These are phyloP conservation scores for Mollisiaceae sp. DNA, from an alignment of 2,329 filamentous ascomycete genomes.

Conservation along the genomic window DNA sequence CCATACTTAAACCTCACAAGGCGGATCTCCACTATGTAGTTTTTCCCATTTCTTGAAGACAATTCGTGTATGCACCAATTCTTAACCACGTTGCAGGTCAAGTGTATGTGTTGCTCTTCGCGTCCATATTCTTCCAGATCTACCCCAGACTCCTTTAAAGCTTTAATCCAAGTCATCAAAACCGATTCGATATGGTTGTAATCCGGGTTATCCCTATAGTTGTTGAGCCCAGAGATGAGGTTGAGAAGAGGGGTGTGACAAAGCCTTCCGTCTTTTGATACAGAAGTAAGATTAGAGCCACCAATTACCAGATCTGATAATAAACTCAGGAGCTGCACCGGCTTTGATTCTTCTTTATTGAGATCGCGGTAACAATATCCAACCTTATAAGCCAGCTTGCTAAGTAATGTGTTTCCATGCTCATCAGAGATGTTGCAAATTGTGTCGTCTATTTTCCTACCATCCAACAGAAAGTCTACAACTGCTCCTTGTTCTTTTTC, in stretches of 20 bases:
- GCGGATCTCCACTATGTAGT: neutral
- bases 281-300: neutral
- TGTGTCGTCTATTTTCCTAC: neutral
- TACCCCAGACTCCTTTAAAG: neutral
- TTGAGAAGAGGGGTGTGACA: neutral
- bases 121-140: neutral
- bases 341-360: neutral
- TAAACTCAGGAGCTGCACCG: neutral
- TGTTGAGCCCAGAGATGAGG: neutral
- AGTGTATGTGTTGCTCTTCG: neutral
- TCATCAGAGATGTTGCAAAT: neutral
- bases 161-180: neutral
- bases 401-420: neutral
- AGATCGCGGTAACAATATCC: neutral
- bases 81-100: neutral
- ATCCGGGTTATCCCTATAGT: no score
- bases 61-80: no score
- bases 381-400: neutral
- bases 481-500: neutral
- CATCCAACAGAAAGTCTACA: neutral
- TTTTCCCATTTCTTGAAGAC: no score
- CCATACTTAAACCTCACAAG: constrained; percentile 23
- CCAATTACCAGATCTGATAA: neutral
- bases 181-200: neutral
- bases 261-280: neutral